Evolutionary conservation across 2,329 filamentous ascomycete genomes (phyloP).

Genomic region (Rhynchosporium agropyri): DNA sequence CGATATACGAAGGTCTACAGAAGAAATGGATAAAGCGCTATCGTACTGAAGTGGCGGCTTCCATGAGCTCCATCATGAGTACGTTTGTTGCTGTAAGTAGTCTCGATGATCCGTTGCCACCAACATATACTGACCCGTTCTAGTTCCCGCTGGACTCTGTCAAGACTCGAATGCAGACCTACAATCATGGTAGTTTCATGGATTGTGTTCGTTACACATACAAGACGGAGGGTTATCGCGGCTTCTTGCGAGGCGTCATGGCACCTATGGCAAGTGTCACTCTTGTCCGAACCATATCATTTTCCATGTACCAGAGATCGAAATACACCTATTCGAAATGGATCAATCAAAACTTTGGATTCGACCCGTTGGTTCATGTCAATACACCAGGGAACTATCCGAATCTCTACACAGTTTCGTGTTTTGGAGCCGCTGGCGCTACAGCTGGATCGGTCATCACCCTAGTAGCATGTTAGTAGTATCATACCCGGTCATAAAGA

Average conservation of each 20-base stretch:
- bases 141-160: slow-evolving; percentile 82
- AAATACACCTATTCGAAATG: slow-evolving; percentile 74
- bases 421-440: slow-evolving; percentile 77
- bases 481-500: not conserved
- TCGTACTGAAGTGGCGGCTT: slow-evolving; percentile 78
- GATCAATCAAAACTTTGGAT: slow-evolving; percentile 66
- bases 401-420: slow-evolving; percentile 71
- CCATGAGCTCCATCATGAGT: slow-evolving; percentile 74
- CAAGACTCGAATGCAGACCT: slow-evolving; percentile 88
- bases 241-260: slow-evolving; percentile 81
- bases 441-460: slow-evolving; percentile 81
- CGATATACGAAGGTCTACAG: slow-evolving; percentile 32
- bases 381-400: slow-evolving; percentile 72
- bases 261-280: slow-evolving; percentile 82
- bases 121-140: slow-evolving; percentile 22
- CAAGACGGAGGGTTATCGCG: slow-evolving; percentile 68
- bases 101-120: not conserved
- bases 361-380: slow-evolving; percentile 73
- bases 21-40: slow-evolving; percentile 72
- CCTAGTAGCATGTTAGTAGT: slow-evolving; percentile 68
- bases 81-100: slow-evolving; percentile 67
- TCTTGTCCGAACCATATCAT: slow-evolving; percentile 74
- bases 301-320: slow-evolving; percentile 77
- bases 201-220: slow-evolving; percentile 79
- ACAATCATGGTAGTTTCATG: slow-evolving; percentile 73